Evolutionary conservation across 495 filamentous ascomycete species (phyloP).

Genomic region (Penicillium desertorum): DNA sequence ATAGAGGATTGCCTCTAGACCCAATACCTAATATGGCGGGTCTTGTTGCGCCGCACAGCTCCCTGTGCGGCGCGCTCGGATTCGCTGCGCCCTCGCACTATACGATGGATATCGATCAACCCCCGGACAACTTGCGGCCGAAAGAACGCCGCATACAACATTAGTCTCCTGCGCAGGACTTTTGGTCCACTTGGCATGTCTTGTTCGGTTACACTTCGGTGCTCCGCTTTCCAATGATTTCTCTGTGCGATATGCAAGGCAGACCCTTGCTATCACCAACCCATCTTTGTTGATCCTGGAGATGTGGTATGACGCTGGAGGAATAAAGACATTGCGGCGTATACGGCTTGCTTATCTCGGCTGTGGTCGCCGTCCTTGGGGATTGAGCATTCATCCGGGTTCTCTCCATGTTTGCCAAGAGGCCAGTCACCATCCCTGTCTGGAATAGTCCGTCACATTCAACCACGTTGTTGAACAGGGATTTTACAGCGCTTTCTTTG

Average conservation of each 20-base stretch:
- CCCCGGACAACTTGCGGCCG: slow-evolving; percentile 8
- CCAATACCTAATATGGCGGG: slow-evolving; percentile 25
- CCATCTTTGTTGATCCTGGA: slow-evolving; percentile 3
- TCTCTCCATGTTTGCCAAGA: neutral
- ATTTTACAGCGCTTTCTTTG: neutral
- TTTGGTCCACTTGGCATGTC: slow-evolving; percentile 5
- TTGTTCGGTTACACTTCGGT: slow-evolving; percentile 3
- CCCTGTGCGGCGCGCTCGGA: slow-evolving; percentile 10
- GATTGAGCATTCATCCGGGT: neutral
- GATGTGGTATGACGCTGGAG: neutral
- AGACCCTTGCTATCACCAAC: slow-evolving; percentile 23
- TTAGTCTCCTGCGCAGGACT: slow-evolving; percentile 22
- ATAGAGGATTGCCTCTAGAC: slow-evolving; percentile 16
- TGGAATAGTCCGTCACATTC: neutral
- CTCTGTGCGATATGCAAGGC: slow-evolving; percentile 24
- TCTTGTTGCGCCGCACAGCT: slow-evolving; percentile 22
- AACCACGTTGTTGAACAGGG: neutral
- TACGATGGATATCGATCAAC: slow-evolving; percentile 15
- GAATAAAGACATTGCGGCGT: slow-evolving; percentile 10
- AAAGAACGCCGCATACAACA: slow-evolving; percentile 22
- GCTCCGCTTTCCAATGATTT: slow-evolving; percentile 3
- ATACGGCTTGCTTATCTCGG: neutral
- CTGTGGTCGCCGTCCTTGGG: slow-evolving; percentile 3
- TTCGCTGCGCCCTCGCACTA: slow-evolving; percentile 21
- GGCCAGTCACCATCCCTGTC: neutral